Conservation (phyloP, 1,139 yeast genomes). For the Debaryomyces fabryi region DNA sequence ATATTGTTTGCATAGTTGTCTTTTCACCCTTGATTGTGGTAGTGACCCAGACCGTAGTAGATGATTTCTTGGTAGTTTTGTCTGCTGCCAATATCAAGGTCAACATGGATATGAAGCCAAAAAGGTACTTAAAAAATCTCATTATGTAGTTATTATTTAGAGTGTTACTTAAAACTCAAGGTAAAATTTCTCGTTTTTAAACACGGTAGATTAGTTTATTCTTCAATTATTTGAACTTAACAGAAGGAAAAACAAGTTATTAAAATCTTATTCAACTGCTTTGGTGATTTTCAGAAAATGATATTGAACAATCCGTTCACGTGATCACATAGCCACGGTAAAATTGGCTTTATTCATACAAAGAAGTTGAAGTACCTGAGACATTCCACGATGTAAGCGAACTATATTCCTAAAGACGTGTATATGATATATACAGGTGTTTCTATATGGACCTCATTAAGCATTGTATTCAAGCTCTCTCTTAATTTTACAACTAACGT, state of each 20-base stretch:
- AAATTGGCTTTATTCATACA: not conserved
- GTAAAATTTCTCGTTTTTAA: not conserved
- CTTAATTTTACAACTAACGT: too few species aligned
- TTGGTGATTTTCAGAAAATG: not conserved
- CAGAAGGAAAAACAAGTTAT: not conserved
- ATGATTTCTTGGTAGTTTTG: slow-evolving; percentile 17
- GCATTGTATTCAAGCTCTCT: too few species aligned
- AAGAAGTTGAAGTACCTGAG: not conserved
- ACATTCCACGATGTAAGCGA: not conserved
- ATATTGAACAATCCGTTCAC: slow-evolving; percentile 4
- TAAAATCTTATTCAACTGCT: not conserved
- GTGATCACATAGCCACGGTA: slow-evolving; percentile 9
- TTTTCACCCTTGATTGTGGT: slow-evolving; percentile 34
- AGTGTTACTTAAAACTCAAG: not conserved
- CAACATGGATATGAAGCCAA: slow-evolving; percentile 8
- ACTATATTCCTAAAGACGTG: not conserved
- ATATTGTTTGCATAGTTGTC: slow-evolving; percentile 31
- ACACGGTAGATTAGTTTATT: not conserved
- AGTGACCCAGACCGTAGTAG: slow-evolving; percentile 40
- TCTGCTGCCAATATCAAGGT: slow-evolving; percentile 10
- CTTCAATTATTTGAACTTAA: not conserved
- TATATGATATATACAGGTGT: not conserved
- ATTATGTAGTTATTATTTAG: not conserved
- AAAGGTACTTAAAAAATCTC: slow-evolving; percentile 8
- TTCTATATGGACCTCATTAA: not conserved